phyloP scores from a whole-genome alignment of 2,329 filamentous ascomycete genomes.

The Arthrobotrys sphaeroides region DNA sequence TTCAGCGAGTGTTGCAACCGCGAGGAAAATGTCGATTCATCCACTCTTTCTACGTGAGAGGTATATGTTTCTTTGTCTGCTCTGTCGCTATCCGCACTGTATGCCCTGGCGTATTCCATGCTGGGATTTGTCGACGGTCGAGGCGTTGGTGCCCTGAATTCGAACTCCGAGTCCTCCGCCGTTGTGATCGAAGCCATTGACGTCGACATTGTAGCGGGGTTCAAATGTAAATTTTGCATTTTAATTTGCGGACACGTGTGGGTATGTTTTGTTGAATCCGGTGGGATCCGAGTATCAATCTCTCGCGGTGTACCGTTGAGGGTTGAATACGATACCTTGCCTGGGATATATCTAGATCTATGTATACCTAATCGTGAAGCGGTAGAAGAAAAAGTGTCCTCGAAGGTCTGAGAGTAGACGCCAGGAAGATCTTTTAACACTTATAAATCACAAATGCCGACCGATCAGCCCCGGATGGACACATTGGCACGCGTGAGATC shows the following conservation, averaged over 20 bases:
- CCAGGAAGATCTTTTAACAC: neutral
- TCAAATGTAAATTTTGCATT: too few relatives aligned
- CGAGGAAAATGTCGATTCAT: constrained; percentile 13
- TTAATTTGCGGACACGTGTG: neutral
- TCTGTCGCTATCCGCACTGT: neutral
- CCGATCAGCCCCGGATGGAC: neutral
- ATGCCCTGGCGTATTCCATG: constrained; percentile 31
- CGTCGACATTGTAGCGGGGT: constrained; percentile 18
- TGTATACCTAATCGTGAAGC: too few relatives aligned
- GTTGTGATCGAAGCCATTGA: constrained; percentile 27
- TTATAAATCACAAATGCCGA: neutral
- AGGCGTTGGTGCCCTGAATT: constrained; percentile 9
- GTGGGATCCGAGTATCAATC: neutral
- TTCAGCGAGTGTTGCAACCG: constrained; percentile 20
- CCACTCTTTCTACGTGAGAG: constrained; percentile 8
- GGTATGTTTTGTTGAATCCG: neutral
- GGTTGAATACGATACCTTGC: neutral
- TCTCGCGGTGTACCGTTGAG: neutral
- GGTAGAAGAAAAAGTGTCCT: neutral
- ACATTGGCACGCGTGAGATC: constrained; percentile 6
- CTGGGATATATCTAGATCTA: too few relatives aligned
- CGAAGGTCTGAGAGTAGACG: neutral
- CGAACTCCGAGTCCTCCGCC: constrained; percentile 8
- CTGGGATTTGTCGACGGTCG: constrained; percentile 27
- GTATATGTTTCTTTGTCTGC: constrained; percentile 13